Evolutionary conservation across 352 stramenopile species (phyloP), one percentile per base, ranked within the genome.

Genomic region (Globisporangium paddicum): DNA sequence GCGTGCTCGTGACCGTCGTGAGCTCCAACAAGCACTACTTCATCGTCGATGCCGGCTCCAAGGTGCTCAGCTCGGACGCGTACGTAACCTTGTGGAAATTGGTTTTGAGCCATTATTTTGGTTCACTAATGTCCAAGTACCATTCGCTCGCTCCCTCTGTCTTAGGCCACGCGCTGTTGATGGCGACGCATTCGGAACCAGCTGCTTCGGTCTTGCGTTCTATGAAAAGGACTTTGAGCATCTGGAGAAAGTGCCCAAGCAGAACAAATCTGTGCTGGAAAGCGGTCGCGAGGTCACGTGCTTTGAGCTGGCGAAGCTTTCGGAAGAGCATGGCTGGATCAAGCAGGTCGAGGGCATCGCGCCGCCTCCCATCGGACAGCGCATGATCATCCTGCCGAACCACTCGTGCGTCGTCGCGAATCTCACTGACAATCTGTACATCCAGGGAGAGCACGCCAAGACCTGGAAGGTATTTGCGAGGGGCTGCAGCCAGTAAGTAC

Each of bases 11-110:
- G 2, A 92, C 79, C 5, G 79, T 91, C 26, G 79, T 92, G 49
- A 92, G 79, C 59, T 68, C 78, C 21, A 89, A 86, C 64, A 75
- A 79, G 56, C 69, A 81, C 74, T 78, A 88, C 57, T 88, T 91
- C 60, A 88, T 91, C 54, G 64, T 91, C 25, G 82, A 89, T 57
- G 66, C 75, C 3, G 82, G 82, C 25, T 89, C 77, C 34, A 91
- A 89, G 40, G 77, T 91, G 23, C 63, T 91, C 0, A 89, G 75
- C 55, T 80, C 77, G 0, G 82, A 89, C 59, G 59, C 53, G 76
- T 86, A 78, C 41, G 72, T 48, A 3, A 1, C 7, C 35, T 58
- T 42, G 10, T 14, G 34, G 25, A 14, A 23, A 4, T 18, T 30
- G 9, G 13, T 30, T 9, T 47, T 42, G 16, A 51, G 38, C 34